Percentiles rank a stretch among this genome's conserved stretches.
phyloP scores from a whole-genome alignment of 805 yeast species.

The Schwanniomyces polymorphus region DNA sequence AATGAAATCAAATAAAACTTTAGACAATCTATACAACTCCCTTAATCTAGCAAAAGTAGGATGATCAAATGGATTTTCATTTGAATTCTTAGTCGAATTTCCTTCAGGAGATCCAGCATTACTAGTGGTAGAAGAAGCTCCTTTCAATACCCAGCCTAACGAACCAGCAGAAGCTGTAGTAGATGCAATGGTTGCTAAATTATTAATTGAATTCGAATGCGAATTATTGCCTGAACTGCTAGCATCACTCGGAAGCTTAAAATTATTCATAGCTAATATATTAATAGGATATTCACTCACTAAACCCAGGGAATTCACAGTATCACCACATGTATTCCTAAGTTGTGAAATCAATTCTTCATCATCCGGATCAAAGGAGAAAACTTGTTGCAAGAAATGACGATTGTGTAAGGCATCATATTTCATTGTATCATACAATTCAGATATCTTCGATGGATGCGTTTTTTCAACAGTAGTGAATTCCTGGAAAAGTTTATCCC shows the following conservation, averaged over 20 bases:
- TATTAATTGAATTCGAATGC: slow-evolving; percentile 20
- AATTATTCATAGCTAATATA: slow-evolving; percentile 72
- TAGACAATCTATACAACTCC: slow-evolving; percentile 85
- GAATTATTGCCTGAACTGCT: slow-evolving; percentile 19
- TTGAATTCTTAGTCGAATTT: slow-evolving; percentile 12
- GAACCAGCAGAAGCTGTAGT: slow-evolving; percentile 56
- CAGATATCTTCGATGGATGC: slow-evolving; percentile 96
- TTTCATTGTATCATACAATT: slow-evolving; percentile 96
- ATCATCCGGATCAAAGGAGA: slow-evolving; percentile 58
- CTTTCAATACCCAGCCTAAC: slow-evolving; percentile 68
- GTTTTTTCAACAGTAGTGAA: slow-evolving; percentile 92
- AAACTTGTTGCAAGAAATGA: slow-evolving; percentile 79
- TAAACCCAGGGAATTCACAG: slow-evolving; percentile 50
- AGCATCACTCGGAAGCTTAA: slow-evolving; percentile 53
- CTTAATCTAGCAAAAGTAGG: slow-evolving; percentile 77
- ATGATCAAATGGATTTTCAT: slow-evolving; percentile 63
- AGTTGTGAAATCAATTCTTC: slow-evolving; percentile 31
- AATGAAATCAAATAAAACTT: slow-evolving; percentile 92
- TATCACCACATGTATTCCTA: slow-evolving; percentile 43
- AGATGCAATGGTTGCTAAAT: slow-evolving; percentile 18
- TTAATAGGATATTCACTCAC: slow-evolving; percentile 75
- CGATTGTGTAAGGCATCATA: slow-evolving; percentile 96
- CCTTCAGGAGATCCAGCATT: slow-evolving; percentile 3
- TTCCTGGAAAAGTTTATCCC: slow-evolving; percentile 95
- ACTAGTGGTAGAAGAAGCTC: slow-evolving; percentile 25